Percentiles rank a stretch among this genome's conserved stretches.
Conservation (phyloP, 2,329 filamentous ascomycete species). For the Paraphaeosphaeria minitans region DNA sequence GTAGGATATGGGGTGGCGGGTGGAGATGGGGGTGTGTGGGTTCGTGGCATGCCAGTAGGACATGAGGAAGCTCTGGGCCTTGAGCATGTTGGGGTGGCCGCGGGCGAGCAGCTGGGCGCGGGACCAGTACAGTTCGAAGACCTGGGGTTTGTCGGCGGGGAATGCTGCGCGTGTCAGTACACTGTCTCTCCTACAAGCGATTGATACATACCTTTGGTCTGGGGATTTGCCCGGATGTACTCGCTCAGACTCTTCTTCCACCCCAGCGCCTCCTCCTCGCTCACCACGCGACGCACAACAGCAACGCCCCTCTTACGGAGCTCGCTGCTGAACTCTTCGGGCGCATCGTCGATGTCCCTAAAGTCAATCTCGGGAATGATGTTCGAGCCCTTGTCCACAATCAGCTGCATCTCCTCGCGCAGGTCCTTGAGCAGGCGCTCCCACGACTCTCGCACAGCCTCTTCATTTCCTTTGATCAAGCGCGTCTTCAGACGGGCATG, state of each 20-base stretch:
- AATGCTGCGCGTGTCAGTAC: slow-evolving; percentile 46
- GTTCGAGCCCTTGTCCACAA: slow-evolving; percentile 49
- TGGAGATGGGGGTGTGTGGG: slow-evolving; percentile 50
- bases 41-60: slow-evolving; percentile 56
- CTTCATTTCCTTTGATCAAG: slow-evolving; percentile 55
- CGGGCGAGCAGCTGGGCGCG: slow-evolving; percentile 54
- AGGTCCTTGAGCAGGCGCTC: slow-evolving; percentile 51
- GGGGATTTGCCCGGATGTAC: slow-evolving; percentile 55
- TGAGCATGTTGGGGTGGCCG: slow-evolving; percentile 53
- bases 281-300: slow-evolving; percentile 53
- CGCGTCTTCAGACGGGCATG: slow-evolving; percentile 54
- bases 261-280: slow-evolving; percentile 50
- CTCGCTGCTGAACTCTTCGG: slow-evolving; percentile 61
- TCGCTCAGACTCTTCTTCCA: slow-evolving; percentile 52
- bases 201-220: slow-evolving; percentile 42
- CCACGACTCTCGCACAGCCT: slow-evolving; percentile 53
- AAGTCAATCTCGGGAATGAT: slow-evolving; percentile 56
- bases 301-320: slow-evolving; percentile 63
- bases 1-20: slow-evolving; percentile 54
- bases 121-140: slow-evolving; percentile 59
- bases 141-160: slow-evolving; percentile 55
- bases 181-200: neutral
- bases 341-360: slow-evolving; percentile 53
- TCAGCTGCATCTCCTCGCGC: slow-evolving; percentile 52
- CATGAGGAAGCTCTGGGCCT: slow-evolving; percentile 55